Percentiles rank a stretch among this genome's conserved stretches.
phyloP scores from a whole-genome alignment of 2,329 filamentous ascomycete species.

The Aspergillus pseudonomiae region DNA sequence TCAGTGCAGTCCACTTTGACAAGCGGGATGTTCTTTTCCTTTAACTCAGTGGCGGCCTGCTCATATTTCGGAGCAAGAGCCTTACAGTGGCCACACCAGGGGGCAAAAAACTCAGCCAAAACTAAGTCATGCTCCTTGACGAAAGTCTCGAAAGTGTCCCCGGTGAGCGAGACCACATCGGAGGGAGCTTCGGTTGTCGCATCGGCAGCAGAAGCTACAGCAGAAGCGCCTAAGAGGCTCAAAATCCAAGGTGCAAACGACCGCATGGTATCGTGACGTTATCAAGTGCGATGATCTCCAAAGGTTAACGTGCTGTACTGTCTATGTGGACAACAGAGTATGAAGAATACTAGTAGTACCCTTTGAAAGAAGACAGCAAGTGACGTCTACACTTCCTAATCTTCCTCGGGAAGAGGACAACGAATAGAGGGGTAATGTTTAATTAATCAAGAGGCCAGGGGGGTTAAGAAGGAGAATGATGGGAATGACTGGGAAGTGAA shows the following conservation, averaged over 20 bases:
- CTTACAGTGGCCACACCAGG: slow-evolving; percentile 99
- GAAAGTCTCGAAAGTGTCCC: slow-evolving; percentile 85
- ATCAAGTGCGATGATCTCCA: not conserved
- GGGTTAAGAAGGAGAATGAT: slow-evolving; percentile 13
- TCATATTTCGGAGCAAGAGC: slow-evolving; percentile 70
- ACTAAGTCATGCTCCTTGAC: slow-evolving; percentile 84
- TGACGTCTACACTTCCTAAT: not conserved
- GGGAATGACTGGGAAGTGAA: slow-evolving; percentile 6
- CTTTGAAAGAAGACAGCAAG: not conserved
- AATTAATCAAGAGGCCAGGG: not conserved
- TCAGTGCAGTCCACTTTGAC: slow-evolving; percentile 80
- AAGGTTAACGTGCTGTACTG: not conserved
- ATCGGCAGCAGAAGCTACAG: slow-evolving; percentile 40
- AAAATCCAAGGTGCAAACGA: slow-evolving; percentile 44
- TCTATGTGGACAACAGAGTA: not conserved
- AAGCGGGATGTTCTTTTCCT: slow-evolving; percentile 52
- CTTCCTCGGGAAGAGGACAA: not conserved
- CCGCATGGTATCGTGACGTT: slow-evolving; percentile 35
- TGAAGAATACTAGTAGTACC: not conserved
- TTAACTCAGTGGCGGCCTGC: slow-evolving; percentile 51
- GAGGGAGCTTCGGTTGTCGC: slow-evolving; percentile 50
- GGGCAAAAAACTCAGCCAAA: slow-evolving; percentile 95
- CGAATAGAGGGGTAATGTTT: not conserved
- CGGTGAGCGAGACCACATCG: slow-evolving; percentile 82
- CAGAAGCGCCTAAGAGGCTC: slow-evolving; percentile 42